phyloP scores from a whole-genome alignment of 345 rosid genomes.

The Euclidium syriacum region DNA sequence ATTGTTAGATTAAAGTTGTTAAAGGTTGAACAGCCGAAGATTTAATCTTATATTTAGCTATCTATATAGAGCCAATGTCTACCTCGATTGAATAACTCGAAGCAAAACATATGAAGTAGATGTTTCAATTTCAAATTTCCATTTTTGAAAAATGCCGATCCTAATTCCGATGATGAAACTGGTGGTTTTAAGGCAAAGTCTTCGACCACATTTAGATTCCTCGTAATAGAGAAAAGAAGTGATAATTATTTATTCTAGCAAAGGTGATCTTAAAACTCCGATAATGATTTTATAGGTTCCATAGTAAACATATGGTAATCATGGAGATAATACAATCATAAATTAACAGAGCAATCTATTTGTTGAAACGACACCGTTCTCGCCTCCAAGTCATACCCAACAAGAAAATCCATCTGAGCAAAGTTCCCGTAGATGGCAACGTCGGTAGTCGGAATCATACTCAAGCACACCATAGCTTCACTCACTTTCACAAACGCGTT shows the following conservation, averaged over 20 bases:
- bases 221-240: no score
- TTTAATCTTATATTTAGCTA: no score
- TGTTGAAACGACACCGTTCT: conserved; percentile 34
- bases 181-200: conserved; percentile 25
- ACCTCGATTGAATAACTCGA: no score
- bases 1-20: no score
- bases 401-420: conserved; percentile 35
- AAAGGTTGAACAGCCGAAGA: no score
- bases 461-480: background rate
- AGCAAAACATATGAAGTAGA: no score
- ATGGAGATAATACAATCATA: no score
- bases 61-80: no score
- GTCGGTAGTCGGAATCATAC: conserved; percentile 28
- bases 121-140: background rate
- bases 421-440: conserved; percentile 36
- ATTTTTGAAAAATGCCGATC: conserved; percentile 10
- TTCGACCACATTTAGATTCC: conserved; percentile 35
- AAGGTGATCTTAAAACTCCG: no score
- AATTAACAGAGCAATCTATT: conserved; percentile 31
- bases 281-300: no score
- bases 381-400: conserved; percentile 34
- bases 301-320: no score
- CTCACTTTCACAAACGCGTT: conserved; percentile 32
- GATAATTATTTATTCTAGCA: no score
- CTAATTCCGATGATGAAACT: conserved; percentile 23